These are phyloP conservation scores for Ophiosphaerella narmari DNA, from an alignment of 2,329 filamentous ascomycete genomes.

Conservation along the genomic window DNA sequence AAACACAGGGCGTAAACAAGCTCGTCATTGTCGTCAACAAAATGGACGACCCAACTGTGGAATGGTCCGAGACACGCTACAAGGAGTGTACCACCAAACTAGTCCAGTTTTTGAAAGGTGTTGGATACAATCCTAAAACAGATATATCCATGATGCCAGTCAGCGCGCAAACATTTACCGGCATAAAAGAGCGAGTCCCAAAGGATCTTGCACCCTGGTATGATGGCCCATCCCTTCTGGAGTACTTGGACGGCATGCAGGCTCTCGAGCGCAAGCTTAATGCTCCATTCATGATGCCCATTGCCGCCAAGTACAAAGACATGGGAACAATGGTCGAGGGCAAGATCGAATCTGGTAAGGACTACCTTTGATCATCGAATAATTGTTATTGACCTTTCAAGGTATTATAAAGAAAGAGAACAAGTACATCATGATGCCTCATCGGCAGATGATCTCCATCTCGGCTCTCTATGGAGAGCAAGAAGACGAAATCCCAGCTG, in stretches of 20 bases:
- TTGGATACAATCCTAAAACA: slow-evolving; percentile 92
- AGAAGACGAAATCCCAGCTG: slow-evolving; percentile 83
- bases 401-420: slow-evolving; percentile 87
- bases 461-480: slow-evolving; percentile 91
- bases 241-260: slow-evolving; percentile 93
- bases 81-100: slow-evolving; percentile 93
- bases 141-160: slow-evolving; percentile 97
- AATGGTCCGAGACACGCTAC: slow-evolving; percentile 93
- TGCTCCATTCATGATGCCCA: slow-evolving; percentile 98
- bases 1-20: slow-evolving; percentile 98
- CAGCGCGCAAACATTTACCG: slow-evolving; percentile 81
- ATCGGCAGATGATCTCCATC: slow-evolving; percentile 78
- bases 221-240: slow-evolving; percentile 85
- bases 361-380: background rate
- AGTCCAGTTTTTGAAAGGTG: slow-evolving; percentile 81
- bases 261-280: slow-evolving; percentile 94
- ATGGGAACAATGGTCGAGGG: slow-evolving; percentile 98
- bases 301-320: slow-evolving; percentile 94
- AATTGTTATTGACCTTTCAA: slow-evolving; percentile 1
- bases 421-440: slow-evolving; percentile 92
- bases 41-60: slow-evolving; percentile 97
- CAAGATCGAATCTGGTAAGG: slow-evolving; percentile 80
- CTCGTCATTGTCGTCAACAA: slow-evolving; percentile 90
- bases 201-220: slow-evolving; percentile 81
- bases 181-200: slow-evolving; percentile 84